Evolutionary conservation across 2,329 filamentous ascomycete genomes (phyloP), one percentile per base, ranked within the genome.

Genomic region (Helotiales sp.): DNA sequence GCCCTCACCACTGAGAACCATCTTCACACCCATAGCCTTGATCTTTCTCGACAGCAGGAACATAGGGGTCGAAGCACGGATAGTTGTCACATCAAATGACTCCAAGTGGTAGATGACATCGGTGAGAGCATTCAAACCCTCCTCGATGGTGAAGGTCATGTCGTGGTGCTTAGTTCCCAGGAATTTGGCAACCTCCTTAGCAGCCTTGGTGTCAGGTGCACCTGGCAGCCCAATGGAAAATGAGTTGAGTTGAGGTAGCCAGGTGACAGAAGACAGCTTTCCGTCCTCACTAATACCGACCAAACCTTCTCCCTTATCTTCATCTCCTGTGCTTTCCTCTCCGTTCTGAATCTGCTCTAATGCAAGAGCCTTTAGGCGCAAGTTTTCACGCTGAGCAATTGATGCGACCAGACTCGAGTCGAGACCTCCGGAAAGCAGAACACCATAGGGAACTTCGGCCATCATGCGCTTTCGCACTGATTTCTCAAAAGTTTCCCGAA

Each of bases 11-110:
- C 90, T 96, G 62, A 99, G 83, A 57, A 99, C 95, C 95, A 99
- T 99, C 85, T 99, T 99, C 72, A 99, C 90, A 63, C 95, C 95
- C 87, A 97, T 93, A 33, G 93, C 95, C 83, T 99, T 99, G 82
- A 99, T 99, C 82, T 99, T 99, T 74, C 96, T 88, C 61, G 91
- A 95, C 48, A 99, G 84, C 63, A 99, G 81, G 79, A 97, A 99
- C 95, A 99, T 99, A 65, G 95, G 95, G 10, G 95, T 99, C 10
- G 93, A 98, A 55, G 95, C 95, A 72, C 95, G 92, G 73, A 99
- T 98, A 2, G 95, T 99, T 53, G 95, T 99, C 25, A 99, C 95
- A 74, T 99, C 95, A 78, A 95, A 99, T 13, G 91, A 91, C 80
- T 99, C 95, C 61, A 99, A 86, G 77, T 99, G 95, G 79, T 89